Evolutionary conservation across 2,329 filamentous ascomycete species (phyloP).

Genomic region (Leptographium flavum): DNA sequence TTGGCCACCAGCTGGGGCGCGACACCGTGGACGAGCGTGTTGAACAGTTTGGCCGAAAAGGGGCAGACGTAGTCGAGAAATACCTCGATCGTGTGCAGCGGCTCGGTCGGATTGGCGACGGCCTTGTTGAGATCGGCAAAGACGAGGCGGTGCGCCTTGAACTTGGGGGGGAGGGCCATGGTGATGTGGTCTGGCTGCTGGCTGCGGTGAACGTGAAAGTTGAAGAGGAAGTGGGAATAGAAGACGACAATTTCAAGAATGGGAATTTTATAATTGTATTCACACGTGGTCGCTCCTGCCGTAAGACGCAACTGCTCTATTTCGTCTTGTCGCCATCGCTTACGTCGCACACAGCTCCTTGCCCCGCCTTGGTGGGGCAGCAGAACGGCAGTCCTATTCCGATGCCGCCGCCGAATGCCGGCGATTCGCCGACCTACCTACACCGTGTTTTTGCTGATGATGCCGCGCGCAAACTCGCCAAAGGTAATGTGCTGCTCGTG

Average conservation of each 20-base stretch:
- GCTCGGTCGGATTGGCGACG: conserved; percentile 23
- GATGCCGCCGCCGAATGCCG: too few species aligned
- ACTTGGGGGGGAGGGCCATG: conserved; percentile 69
- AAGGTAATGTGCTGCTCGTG: conserved; percentile 52
- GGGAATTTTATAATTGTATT: too few species aligned
- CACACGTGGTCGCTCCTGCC: too few species aligned
- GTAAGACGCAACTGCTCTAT: too few species aligned
- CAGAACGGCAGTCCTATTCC: too few species aligned
- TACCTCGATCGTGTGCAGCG: conserved; percentile 46
- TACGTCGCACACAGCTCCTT: too few species aligned
- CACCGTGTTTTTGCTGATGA: conserved; percentile 46
- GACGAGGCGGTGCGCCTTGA: conserved; percentile 54
- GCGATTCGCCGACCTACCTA: too few species aligned
- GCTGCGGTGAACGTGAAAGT: neutral
- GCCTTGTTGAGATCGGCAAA: conserved; percentile 25
- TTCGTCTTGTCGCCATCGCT: too few species aligned
- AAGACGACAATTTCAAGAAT: too few species aligned
- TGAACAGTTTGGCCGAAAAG: conserved; percentile 54
- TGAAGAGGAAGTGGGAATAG: neutral
- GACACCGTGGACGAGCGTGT: conserved; percentile 55
- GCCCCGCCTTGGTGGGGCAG: too few species aligned
- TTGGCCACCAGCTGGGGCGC: conserved; percentile 48
- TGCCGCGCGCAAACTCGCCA: conserved; percentile 56
- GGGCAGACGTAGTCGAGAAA: conserved; percentile 89
- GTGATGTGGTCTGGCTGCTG: neutral